phyloP scores from a whole-genome alignment of 495 filamentous ascomycete genomes.

The Penicillium pancosmium region DNA sequence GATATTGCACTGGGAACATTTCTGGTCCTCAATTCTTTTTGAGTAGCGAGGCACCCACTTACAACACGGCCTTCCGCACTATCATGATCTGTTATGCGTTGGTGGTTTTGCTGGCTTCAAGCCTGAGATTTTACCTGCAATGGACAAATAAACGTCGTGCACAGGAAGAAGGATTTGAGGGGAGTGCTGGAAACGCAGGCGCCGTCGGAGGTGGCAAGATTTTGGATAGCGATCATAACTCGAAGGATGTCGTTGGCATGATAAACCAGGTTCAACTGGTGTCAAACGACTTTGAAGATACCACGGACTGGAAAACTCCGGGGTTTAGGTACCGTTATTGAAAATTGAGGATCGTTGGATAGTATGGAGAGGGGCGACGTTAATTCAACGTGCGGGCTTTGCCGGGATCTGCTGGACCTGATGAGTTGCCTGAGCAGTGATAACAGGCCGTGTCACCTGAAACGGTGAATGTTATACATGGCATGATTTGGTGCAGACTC shows the following conservation, averaged over 20 bases:
- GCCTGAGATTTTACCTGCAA: conserved; percentile 45
- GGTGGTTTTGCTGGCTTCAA: conserved; percentile 38
- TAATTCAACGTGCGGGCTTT: conserved; percentile 1
- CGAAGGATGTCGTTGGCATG: conserved; percentile 27
- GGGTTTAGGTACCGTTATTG: conserved; percentile 54
- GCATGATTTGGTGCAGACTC: background rate
- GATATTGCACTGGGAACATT: conserved; percentile 47
- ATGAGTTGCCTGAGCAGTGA: background rate
- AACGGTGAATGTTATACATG: background rate
- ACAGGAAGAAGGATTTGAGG: conserved; percentile 42
- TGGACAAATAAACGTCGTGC: conserved; percentile 42
- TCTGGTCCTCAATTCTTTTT: conserved; percentile 44
- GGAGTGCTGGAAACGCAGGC: conserved; percentile 42
- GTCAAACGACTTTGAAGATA: conserved; percentile 51
- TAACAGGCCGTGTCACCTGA: background rate
- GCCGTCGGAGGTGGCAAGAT: conserved; percentile 41
- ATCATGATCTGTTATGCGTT: conserved; percentile 57
- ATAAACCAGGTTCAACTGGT: conserved; percentile 34
- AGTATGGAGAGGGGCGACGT: background rate
- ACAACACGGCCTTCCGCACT: conserved; percentile 50
- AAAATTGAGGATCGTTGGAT: background rate
- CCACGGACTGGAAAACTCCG: conserved; percentile 55
- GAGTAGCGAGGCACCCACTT: conserved; percentile 36
- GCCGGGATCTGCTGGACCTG: conserved; percentile 1
- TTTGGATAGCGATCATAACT: conserved; percentile 22